A percentile compares a stretch with the other conserved stretches of the same genome.
Conservation (phyloP, 2,329 filamentous ascomycete species). For the Phialophora verrucosa region DNA sequence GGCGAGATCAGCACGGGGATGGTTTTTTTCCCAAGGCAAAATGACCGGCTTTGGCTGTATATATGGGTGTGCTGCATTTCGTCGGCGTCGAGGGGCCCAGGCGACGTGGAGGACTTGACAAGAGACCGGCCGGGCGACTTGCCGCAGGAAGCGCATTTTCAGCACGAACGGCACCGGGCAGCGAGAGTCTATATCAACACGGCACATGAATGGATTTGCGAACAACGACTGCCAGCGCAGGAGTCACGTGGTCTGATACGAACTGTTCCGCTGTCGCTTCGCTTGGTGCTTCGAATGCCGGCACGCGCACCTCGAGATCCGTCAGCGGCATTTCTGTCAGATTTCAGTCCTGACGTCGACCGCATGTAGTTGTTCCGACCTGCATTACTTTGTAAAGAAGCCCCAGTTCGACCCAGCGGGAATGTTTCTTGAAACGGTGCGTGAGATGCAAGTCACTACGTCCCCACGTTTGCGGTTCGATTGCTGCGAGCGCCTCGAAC, state of each 20-base stretch:
- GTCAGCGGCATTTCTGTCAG: background rate
- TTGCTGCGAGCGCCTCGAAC: background rate
- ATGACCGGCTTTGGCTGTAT: background rate
- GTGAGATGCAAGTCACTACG: background rate
- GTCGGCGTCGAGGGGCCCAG: background rate
- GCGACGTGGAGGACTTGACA: background rate
- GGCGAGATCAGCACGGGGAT: background rate
- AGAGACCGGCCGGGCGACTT: background rate
- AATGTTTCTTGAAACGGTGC: background rate
- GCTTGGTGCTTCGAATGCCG: background rate
- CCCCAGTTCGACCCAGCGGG: background rate
- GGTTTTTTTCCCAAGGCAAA: background rate
- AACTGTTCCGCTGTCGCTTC: background rate
- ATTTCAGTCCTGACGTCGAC: background rate
- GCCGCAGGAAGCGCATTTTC: background rate
- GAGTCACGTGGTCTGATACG: background rate
- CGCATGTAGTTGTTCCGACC: background rate
- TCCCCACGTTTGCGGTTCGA: constrained; percentile 5
- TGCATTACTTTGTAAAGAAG: background rate
- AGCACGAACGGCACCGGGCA: background rate
- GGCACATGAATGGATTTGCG: background rate
- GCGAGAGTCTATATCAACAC: background rate
- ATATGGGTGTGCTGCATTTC: constrained; percentile 7
- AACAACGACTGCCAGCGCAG: background rate
- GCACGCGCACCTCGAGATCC: background rate